Percentiles rank a stretch among this genome's conserved stretches.
phyloP scores from a whole-genome alignment of 2,329 filamentous ascomycete genomes.

The Calycina herbarum region DNA sequence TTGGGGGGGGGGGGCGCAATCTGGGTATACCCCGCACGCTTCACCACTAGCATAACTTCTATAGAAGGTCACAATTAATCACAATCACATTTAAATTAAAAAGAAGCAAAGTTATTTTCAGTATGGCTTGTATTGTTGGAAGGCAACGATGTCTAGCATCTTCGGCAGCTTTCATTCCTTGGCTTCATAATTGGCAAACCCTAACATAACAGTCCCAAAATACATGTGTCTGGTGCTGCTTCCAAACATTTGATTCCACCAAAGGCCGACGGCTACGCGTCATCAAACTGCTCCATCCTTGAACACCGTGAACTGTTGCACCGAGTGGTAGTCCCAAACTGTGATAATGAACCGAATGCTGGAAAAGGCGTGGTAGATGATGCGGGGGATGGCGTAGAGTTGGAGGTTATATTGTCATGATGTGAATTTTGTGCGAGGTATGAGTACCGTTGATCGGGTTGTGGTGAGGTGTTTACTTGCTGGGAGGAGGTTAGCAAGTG shows the following conservation, averaged over 20 bases:
- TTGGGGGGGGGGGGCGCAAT: neutral
- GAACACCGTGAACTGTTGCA: conserved; percentile 37
- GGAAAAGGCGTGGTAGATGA: conserved; percentile 38
- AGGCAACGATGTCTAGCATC: conserved; percentile 37
- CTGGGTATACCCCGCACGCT: neutral
- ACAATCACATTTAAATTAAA: conserved; percentile 13
- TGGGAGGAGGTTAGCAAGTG: conserved; percentile 31
- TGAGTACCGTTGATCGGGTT: conserved; percentile 44
- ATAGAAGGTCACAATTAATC: neutral
- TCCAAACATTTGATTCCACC: conserved; percentile 37
- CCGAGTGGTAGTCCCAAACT: conserved; percentile 34
- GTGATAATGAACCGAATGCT: conserved; percentile 34
- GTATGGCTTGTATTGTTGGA: conserved; percentile 30
- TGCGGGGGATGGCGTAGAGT: conserved; percentile 39
- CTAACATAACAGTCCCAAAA: conserved; percentile 37
- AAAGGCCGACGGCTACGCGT: conserved; percentile 39
- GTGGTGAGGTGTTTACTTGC: conserved; percentile 46
- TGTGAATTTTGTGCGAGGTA: conserved; percentile 32
- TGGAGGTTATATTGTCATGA: conserved; percentile 41
- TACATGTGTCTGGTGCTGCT: conserved; percentile 35
- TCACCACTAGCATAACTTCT: neutral
- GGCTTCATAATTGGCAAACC: conserved; percentile 36
- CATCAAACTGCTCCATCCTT: conserved; percentile 38
- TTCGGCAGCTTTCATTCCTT: conserved; percentile 36
- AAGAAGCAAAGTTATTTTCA: conserved; percentile 38